Conservation (phyloP, 2,329 filamentous ascomycete species). For the Paraphaeosphaeria minitans region DNA sequence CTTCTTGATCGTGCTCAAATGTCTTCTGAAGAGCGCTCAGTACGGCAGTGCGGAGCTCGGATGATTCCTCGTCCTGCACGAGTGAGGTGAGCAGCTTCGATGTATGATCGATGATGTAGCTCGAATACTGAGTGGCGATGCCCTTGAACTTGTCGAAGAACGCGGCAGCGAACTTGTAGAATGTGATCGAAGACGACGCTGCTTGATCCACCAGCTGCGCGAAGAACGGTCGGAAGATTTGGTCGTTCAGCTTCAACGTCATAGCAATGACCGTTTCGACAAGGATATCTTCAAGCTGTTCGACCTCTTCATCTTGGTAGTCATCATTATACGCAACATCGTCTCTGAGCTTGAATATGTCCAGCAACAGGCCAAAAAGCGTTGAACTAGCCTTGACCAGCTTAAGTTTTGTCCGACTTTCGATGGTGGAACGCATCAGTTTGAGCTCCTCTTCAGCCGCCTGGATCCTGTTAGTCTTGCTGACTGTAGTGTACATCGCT, state of each 20-base stretch:
- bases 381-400: slow-evolving; percentile 75
- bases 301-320: slow-evolving; percentile 58
- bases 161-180: slow-evolving; percentile 78
- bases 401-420: slow-evolving; percentile 75
- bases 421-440: slow-evolving; percentile 72
- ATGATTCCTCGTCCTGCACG: slow-evolving; percentile 48
- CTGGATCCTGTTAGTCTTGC: slow-evolving; percentile 45
- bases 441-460: slow-evolving; percentile 72
- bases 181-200: slow-evolving; percentile 62
- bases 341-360: slow-evolving; percentile 68
- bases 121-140: slow-evolving; percentile 90
- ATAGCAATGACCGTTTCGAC: slow-evolving; percentile 81
- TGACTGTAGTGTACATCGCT: background rate
- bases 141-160: slow-evolving; percentile 85
- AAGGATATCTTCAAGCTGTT: slow-evolving; percentile 66
- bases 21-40: slow-evolving; percentile 74
- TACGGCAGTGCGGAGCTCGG: slow-evolving; percentile 70
- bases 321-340: slow-evolving; percentile 46
- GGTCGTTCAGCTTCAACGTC: slow-evolving; percentile 96
- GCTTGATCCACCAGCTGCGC: slow-evolving; percentile 82
- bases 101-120: slow-evolving; percentile 79
- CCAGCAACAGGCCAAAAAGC: slow-evolving; percentile 67
- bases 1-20: slow-evolving; percentile 89
- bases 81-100: slow-evolving; percentile 63
- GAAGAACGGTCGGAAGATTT: slow-evolving; percentile 90